Evolutionary conservation across 2,329 filamentous ascomycete genomes (phyloP).

Genomic region (Monosporascus cannonballus): DNA sequence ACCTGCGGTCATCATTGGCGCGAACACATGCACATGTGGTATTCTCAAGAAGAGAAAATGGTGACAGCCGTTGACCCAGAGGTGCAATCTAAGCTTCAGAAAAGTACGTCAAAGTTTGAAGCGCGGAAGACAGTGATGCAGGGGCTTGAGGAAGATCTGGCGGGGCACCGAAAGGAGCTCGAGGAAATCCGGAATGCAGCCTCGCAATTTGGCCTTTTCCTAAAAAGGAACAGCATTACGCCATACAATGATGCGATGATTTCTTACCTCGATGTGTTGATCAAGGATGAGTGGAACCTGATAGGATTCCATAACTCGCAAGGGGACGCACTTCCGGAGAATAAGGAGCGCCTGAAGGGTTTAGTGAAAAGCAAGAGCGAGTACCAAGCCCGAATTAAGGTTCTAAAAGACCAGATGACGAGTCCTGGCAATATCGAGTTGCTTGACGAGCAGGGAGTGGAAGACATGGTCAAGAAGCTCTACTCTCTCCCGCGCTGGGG

Average conservation of each 20-base stretch:
- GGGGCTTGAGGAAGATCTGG: slow-evolving; percentile 15
- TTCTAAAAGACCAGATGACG: slow-evolving; percentile 1
- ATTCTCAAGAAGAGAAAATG: slow-evolving; percentile 20
- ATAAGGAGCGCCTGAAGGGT: slow-evolving; percentile 1
- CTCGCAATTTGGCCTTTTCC: slow-evolving; percentile 30
- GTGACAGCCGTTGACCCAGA: slow-evolving; percentile 17
- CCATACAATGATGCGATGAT: slow-evolving; percentile 26
- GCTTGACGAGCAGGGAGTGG: slow-evolving; percentile 3
- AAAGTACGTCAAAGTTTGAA: slow-evolving; percentile 17
- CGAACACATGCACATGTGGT: slow-evolving; percentile 30
- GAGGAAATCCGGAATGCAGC: slow-evolving; percentile 27
- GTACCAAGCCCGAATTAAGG: slow-evolving; percentile 1
- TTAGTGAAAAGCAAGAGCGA: slow-evolving; percentile 2
- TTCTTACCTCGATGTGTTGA: slow-evolving; percentile 32
- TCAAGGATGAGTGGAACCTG: slow-evolving; percentile 30
- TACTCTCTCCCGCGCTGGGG: slow-evolving; percentile 3
- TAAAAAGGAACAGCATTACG: slow-evolving; percentile 9
- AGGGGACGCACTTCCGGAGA: not conserved
- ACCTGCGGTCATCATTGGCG: slow-evolving; percentile 28
- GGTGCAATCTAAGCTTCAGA: slow-evolving; percentile 17
- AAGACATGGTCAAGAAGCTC: slow-evolving; percentile 4
- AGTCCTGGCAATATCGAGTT: not conserved
- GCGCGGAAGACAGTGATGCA: slow-evolving; percentile 20
- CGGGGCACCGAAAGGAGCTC: slow-evolving; percentile 27
- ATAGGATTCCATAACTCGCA: slow-evolving; percentile 6